These are phyloP conservation scores for Colletotrichum destructivum DNA, from an alignment of 2,329 filamentous ascomycete genomes.

Conservation along the genomic window DNA sequence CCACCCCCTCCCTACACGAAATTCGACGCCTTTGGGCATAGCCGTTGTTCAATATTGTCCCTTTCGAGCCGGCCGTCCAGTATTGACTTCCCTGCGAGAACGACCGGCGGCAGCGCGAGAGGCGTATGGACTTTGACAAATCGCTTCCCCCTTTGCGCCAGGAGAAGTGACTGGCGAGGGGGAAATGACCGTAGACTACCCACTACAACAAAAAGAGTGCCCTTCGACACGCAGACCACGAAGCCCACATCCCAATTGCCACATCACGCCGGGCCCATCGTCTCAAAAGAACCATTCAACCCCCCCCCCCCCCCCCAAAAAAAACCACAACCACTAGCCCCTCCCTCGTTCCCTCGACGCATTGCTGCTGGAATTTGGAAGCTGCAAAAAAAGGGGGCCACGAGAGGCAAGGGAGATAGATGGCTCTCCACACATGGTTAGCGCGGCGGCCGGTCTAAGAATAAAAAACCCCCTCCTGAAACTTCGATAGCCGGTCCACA, in stretches of 20 bases:
- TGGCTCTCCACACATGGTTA: slow-evolving; percentile 9
- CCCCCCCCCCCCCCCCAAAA: background rate
- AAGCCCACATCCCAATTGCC: slow-evolving; percentile 5
- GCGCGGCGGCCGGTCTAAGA: background rate
- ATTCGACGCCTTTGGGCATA: too few species aligned
- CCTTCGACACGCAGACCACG: background rate
- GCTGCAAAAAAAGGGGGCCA: background rate
- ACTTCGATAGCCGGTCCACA: slow-evolving; percentile 12
- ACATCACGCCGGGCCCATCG: background rate
- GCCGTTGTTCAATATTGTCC: too few species aligned
- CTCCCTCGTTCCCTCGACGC: background rate
- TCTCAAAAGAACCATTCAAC: background rate
- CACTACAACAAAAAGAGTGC: background rate
- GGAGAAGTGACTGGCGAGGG: too few species aligned
- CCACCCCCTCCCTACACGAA: too few species aligned
- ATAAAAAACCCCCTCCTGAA: slow-evolving; percentile 2
- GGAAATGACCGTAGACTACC: too few species aligned
- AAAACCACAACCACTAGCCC: background rate
- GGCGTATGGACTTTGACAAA: too few species aligned
- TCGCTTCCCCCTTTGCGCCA: too few species aligned
- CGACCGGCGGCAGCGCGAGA: too few species aligned
- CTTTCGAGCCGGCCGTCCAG: too few species aligned
- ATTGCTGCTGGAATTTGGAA: background rate
- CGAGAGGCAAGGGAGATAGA: slow-evolving; percentile 1
- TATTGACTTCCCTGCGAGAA: too few species aligned